Conservation (phyloP, 345 rosid species). For the Brassica rapa region DNA sequence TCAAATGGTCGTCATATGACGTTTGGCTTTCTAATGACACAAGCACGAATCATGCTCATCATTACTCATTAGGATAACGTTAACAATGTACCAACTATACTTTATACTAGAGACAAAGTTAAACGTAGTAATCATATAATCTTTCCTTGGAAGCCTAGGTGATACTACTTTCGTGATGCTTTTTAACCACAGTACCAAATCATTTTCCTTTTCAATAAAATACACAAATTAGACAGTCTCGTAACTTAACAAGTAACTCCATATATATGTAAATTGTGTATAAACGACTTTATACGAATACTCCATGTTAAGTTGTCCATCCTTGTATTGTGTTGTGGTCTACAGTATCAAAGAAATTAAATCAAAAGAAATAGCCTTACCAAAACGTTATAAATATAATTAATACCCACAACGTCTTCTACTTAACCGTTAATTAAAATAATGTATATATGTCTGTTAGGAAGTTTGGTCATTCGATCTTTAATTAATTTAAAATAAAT, state of each 20-base stretch:
- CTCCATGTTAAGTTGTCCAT: background rate
- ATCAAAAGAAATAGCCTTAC: background rate
- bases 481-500: background rate
- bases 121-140: conserved; percentile 22
- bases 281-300: background rate
- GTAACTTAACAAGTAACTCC: background rate
- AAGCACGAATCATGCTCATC: conserved; percentile 2
- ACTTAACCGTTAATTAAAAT: background rate
- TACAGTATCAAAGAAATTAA: background rate
- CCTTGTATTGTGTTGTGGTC: background rate
- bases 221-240: background rate
- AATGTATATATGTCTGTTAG: background rate
- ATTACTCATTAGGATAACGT: conserved; percentile 8
- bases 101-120: background rate
- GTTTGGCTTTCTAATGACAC: conserved; percentile 7
- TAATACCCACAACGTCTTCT: background rate
- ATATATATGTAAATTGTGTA: background rate
- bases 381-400: background rate
- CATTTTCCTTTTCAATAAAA: background rate
- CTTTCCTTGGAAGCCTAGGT: conserved; percentile 35
- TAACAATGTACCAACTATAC: conserved; percentile 21
- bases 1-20: conserved; percentile 3
- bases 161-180: background rate
- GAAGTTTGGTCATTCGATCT: background rate
- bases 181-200: conserved; percentile 7